Conservation (phyloP, 2,329 filamentous ascomycete species). For the Amauroascus verrucosus region DNA sequence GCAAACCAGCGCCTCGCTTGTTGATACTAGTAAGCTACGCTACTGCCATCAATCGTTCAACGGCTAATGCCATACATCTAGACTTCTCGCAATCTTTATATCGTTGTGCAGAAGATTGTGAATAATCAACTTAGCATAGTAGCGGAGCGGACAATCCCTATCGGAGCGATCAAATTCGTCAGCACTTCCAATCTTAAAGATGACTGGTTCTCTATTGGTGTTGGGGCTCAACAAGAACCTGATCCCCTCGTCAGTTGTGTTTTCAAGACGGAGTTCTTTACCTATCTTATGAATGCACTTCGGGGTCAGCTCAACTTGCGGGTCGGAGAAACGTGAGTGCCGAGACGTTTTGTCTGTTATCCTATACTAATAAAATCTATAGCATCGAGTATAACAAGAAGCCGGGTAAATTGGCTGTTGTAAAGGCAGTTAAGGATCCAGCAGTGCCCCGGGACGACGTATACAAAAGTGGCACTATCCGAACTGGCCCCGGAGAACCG, state of each 20-base stretch:
- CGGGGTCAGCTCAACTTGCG: constrained; percentile 71
- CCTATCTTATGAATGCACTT: constrained; percentile 72
- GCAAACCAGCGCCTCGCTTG: constrained; percentile 79
- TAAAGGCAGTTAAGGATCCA: constrained; percentile 87
- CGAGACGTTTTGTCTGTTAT: background rate
- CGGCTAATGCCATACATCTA: constrained; percentile 20
- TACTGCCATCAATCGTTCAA: background rate
- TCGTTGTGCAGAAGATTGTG: constrained; percentile 72
- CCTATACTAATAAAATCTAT: constrained; percentile 14
- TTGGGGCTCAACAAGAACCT: constrained; percentile 81
- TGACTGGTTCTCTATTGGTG: constrained; percentile 91
- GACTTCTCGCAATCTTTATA: constrained; percentile 77
- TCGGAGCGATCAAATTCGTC: constrained; percentile 83
- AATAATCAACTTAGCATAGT: constrained; percentile 73
- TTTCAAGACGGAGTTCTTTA: constrained; percentile 95
- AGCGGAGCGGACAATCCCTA: constrained; percentile 68
- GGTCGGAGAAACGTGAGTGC: constrained; percentile 56
- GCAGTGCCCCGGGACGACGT: constrained; percentile 60
- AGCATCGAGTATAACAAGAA: constrained; percentile 95
- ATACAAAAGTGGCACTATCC: constrained; percentile 89
- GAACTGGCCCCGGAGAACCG: constrained; percentile 74
- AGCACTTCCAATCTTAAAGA: constrained; percentile 72
- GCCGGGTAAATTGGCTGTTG: constrained; percentile 75
- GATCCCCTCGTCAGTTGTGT: constrained; percentile 90
- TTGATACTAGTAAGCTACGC: constrained; percentile 53